Base-by-base conservation (phyloP, 2,329 filamentous ascomycete genomes). In the Neonectria hederae region DNA sequence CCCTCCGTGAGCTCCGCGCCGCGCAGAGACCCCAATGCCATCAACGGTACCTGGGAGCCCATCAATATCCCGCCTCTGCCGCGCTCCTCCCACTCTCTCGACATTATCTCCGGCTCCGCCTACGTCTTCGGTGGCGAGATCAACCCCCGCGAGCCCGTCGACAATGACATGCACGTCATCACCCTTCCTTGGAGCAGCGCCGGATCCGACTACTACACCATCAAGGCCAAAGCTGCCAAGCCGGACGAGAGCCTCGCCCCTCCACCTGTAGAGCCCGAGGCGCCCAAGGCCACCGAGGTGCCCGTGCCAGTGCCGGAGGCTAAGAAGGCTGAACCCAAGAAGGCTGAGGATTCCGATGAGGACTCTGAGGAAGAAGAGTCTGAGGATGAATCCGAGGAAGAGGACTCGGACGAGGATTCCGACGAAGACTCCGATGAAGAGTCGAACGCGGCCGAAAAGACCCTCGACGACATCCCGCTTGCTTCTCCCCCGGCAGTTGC, bases 121-220 rank as follows among this genome's bases (percentile, higher is more conserved):
- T 90, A 88, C 77, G 83, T 97, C 72, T 97, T 94, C 74, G 93
- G 93, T 64, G 93, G 93, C 69, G 92, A 96, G 76, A 78, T 89
- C 62, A 80, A 83, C 49, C 85, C 90, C 3, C 84, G 89, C 52
- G 81, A 92, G 73, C 90, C 90, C 7, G 84, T 90, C 60, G 91
- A 94, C 79, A 92, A 93, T 74, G 83, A 89, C 69, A 84, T 96
- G 76, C 90, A 94, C 75, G 80, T 88, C 57, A 74, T 95, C 51
- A 83, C 83, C 0, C 79, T 93, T 22, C 86, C 87, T 5, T 86
- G 84, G 69, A 86, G 83, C 76, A 83, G 81, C 64, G 84, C 86
- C 24, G 80, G 82, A 1, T 84, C 87, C 67, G 88, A 91, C 73
- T 90, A 89, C 78, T 86, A 85, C 73, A 78, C 79, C 62, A 82